Base-by-base conservation (phyloP, 768 basidiomycete species). In the Candolleomyces eurysporus region DNA sequence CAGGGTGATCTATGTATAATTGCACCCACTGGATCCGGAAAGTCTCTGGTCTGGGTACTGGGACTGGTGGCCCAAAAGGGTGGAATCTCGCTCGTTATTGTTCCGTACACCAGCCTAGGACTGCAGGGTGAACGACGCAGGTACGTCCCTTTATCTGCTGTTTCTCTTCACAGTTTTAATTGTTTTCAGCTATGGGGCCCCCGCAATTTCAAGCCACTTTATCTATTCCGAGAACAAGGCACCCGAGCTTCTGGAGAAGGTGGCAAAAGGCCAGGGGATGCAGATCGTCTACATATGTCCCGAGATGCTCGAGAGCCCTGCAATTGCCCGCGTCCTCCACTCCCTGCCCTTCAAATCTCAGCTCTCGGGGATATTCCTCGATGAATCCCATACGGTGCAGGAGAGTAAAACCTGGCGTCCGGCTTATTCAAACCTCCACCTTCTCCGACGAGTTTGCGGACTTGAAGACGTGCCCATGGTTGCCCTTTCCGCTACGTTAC, bases 241-340 rank as follows among this genome's bases (percentile, higher is more conserved):
- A 4, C 22, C 21, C 4, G 43, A 39, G 4, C 48, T 55, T n/a
- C 63, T 69, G 19, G 60, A 62, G 16, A 13, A 48, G 6, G 58
- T 62, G 3, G 66, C 66, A 10, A 4, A 19, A 4, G 67, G 60
- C 7, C 60, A 60, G 3, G 60, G 57, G 0, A 65, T 58, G 60
- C 60, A 56, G 2, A 61, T 71, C 2, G 22, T 69, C 9, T 71
- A 67, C 58, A 63, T 63, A 0, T 71, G 70, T 46, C 63, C 65
- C 0, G 70, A 71, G 49, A 71, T 71, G 70, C 65, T 69, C 26
- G 67, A 71, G 40, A 68, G 62, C n/a, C 68, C 68, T 10, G 26
- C 62, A 2, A 61, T 68, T 58, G 70, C 67, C 0, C 48, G 54
- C 0, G 61, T 69, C 13, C 17, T 69, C 0, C 60, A 68, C 54